These are phyloP conservation scores for Aureobasidium leucospermi DNA, from an alignment of 2,329 filamentous ascomycete species.

Conservation along the genomic window DNA sequence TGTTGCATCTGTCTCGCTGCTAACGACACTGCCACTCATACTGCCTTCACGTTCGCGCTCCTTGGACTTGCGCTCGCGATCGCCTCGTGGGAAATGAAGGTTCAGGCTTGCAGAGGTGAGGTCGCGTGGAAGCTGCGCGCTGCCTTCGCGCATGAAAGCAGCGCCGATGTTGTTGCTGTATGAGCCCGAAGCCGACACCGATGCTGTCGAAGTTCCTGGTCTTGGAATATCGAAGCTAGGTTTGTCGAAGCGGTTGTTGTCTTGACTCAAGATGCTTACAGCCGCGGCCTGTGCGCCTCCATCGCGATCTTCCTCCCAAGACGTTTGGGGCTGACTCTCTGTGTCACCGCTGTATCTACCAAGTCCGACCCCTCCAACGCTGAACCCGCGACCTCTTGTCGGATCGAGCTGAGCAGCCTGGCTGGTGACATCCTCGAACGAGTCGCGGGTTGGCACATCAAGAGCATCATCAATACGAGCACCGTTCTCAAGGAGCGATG, in stretches of 20 bases:
- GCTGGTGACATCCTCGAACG: constrained; percentile 15
- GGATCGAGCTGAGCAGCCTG: background rate
- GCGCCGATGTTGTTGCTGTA: constrained; percentile 9
- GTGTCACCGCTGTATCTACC: background rate
- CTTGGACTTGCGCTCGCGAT: constrained; percentile 3
- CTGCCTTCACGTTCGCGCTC: constrained; percentile 20
- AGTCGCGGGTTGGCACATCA: constrained; percentile 15
- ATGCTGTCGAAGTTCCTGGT: background rate
- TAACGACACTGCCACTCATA: constrained; percentile 24
- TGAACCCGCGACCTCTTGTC: background rate
- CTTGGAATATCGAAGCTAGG: background rate
- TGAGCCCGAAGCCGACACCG: background rate
- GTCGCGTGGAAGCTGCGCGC: background rate
- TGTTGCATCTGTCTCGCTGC: constrained; percentile 27
- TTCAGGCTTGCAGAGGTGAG: constrained; percentile 3
- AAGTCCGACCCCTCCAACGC: background rate
- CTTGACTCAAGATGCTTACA: constrained; percentile 12
- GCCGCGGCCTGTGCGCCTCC: constrained; percentile 17
- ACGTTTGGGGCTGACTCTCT: constrained; percentile 4
- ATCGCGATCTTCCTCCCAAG: constrained; percentile 15
- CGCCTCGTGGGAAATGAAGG: background rate
- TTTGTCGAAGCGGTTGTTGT: constrained; percentile 7
- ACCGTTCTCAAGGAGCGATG: constrained; percentile 21
- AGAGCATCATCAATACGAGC: constrained; percentile 24
- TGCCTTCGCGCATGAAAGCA: background rate